phyloP scores from a whole-genome alignment of 2,329 filamentous ascomycete genomes.

The Epicoccum sorghinum region DNA sequence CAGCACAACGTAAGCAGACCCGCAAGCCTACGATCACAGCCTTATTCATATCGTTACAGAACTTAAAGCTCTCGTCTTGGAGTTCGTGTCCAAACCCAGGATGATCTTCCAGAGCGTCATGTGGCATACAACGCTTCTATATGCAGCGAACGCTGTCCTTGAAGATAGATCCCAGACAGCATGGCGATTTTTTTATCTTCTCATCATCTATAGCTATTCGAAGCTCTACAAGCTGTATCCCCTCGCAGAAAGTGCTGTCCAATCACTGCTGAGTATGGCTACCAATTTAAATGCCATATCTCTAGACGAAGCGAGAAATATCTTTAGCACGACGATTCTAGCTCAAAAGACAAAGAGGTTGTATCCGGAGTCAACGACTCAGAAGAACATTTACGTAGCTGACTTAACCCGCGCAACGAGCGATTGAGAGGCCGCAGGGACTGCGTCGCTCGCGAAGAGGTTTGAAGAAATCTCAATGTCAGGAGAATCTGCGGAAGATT shows the following conservation, averaged over 20 bases:
- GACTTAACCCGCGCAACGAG: too few relatives aligned
- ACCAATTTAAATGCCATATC: neutral
- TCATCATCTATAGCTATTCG: neutral
- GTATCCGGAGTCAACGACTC: too few relatives aligned
- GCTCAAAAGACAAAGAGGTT: too few relatives aligned
- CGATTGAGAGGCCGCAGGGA: too few relatives aligned
- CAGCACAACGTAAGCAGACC: neutral
- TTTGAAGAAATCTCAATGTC: too few relatives aligned
- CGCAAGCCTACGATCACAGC: neutral
- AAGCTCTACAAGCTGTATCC: neutral
- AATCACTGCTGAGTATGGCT: neutral
- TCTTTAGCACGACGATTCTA: neutral
- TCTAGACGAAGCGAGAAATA: neutral
- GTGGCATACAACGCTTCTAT: neutral
- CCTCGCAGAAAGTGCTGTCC: neutral
- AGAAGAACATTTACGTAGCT: too few relatives aligned
- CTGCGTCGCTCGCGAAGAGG: too few relatives aligned
- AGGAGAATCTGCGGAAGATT: too few relatives aligned
- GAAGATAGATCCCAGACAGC: neutral
- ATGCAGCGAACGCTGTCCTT: neutral
- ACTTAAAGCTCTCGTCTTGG: neutral
- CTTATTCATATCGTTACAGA: neutral
- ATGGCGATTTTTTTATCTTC: neutral
- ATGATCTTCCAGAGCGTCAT: neutral
- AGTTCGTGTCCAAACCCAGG: neutral